Conservation (phyloP, 2,329 filamentous ascomycete species). For the Pestalotiopsis sp. region DNA sequence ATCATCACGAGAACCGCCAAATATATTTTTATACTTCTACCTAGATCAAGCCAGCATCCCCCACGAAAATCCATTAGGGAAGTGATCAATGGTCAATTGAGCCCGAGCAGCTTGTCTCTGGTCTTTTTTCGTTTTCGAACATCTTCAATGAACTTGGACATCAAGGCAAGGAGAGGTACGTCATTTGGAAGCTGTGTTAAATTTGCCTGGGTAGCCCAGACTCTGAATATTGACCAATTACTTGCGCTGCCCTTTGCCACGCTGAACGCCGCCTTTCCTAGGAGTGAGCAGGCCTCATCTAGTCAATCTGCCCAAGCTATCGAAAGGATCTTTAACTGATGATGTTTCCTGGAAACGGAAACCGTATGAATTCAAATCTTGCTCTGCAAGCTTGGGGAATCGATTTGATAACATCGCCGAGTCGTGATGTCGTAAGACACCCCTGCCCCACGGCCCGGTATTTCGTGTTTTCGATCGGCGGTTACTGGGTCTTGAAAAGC, state of each 20-base stretch:
- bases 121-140: no score
- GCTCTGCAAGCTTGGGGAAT: neutral
- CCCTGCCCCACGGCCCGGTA: neutral
- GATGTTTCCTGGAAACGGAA: neutral
- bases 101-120: no score
- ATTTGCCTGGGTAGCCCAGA: neutral
- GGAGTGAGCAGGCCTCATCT: neutral
- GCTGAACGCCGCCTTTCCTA: neutral
- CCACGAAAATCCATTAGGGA: no score
- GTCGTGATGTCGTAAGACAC: neutral
- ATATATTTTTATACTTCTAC: no score
- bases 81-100: no score
- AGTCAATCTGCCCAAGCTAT: neutral
- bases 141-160: neutral
- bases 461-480: neutral
- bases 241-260: neutral
- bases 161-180: neutral
- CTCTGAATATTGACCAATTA: neutral
- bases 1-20: no score
- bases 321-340: neutral
- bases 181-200: neutral
- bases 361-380: neutral
- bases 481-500: conserved; percentile 96
- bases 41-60: no score
- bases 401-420: neutral